Base-by-base conservation (phyloP, 108 stramenopile species). In the Pinguiococcus pyrenoidosus region DNA sequence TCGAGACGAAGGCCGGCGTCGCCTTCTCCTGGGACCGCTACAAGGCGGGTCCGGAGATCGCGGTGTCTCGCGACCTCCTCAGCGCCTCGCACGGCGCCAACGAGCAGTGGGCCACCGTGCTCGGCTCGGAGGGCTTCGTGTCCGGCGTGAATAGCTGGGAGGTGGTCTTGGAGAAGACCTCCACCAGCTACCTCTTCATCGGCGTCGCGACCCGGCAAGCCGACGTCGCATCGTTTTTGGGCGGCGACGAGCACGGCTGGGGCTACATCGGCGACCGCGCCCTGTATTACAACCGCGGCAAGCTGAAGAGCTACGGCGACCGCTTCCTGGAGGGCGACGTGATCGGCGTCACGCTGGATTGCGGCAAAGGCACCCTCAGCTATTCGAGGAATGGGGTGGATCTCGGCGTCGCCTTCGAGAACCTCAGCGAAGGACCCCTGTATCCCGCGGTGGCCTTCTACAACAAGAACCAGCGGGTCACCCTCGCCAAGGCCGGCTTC, bases 261-360 rank as follows among this genome's bases (percentile, higher is more conserved):
- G 94, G 94, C 24, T 78, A 84, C 59, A 96, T 96, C 41, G 94
- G 90, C 3, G 92, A 91, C 13, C 83, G 87, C 63, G 89, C 94
- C 9, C 69, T 96, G 17, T 96, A 92, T 76, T 89, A 96, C 56
- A 81, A 82, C 33, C 68, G 87, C 39, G 50, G 72, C 16, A 85
- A 85, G 49, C 32, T 63, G 27, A 72, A 59, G 33, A 61, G 69
- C n/a, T 75, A 73, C 54, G 74, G 74, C 20, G 69, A 71, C 24
- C 59, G 60, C 32, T 74, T 71, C 37, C 4, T 32, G 30, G 28
- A 39, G 25, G 60, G 54, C 34, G 68, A 69, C 13, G 53, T 40
- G 17, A 27, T 68, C 1, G 27, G 46, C 6, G 59, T 62, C 7
- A 36, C 45, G 4, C 42, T 68, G 12, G 60, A 68, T 54, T 37